Evolutionary conservation across 352 stramenopile species (phyloP), one percentile per base, ranked within the genome.

Genomic region (Pythium phragmiticola): DNA sequence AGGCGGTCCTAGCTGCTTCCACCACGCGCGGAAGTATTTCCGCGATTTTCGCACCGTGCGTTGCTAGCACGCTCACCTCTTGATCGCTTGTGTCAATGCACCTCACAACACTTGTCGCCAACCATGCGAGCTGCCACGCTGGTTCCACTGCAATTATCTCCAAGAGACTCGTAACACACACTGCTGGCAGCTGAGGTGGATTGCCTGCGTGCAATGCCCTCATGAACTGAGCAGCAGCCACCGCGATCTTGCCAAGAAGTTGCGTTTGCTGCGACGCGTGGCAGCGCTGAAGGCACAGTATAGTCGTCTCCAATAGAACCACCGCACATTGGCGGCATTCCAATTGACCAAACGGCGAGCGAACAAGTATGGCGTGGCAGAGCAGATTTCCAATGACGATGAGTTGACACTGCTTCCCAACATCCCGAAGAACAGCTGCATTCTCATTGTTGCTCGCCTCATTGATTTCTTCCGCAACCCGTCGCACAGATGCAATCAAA

Each of bases 61-160:
- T 30, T 30, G 26, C 26, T 5, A 30, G 26, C 26, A 30, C n/a
- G 47, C 19, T 58, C 14, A 39, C 16, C 51, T 11, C 34, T 7
- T 47, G 51, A 26, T 57, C 6, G 8, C 26, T 26, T 42, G 16
- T 11, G 11, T 28, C 36, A 19, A 19, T 23, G n/a, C 39, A 52
- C 51, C n/a, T 14, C 14, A 47, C 19, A 37, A 56, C 14, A 37
- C 57, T 58, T 30, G 39, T 52, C 21, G 54, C 26, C 13, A 65
- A 17, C 58, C 58, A 65, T 19, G 58, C 46, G 1, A 65, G 39
- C 37, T 65, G 36, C 58, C 58, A 65, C 4, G 9, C 36, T 11
- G 49, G 37, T 3, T 23, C 8, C 4, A 9, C 7, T 36, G 39
- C 21, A 2, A 65, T 7, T 42, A 63, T 34, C 9, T 55, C 28